Base-by-base conservation (phyloP, 176 grass and related monocot genomes). In the Guadua angustifolia region DNA sequence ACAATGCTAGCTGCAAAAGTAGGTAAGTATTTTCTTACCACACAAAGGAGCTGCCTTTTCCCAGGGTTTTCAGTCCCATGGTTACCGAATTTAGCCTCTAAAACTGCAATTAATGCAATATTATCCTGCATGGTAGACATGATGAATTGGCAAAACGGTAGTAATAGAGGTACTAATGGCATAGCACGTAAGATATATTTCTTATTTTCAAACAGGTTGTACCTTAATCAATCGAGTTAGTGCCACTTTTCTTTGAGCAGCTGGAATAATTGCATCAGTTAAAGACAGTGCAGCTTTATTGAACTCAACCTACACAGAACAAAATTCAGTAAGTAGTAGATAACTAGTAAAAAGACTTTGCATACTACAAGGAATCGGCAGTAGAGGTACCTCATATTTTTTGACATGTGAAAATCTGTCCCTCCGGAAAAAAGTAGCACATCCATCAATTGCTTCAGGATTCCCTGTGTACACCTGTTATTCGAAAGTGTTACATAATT, bases 251-350 rank as follows among this genome's bases (percentile, higher is more conserved):
- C 88, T 90, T 73, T 97, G 94, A 88, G 75, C 33, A 50, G 89
- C 21, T 88, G 85, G 81, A 64, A 97, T 97, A 66, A 88, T 90
- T 40, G 87, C 79, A 13, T 97, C 92, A 15, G 91, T 94, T 87
- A 97, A 85, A 74, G 94, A 97, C 79, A 94, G 87, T 80, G 92
- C 94, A 73, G 94, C 94, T 82, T 97, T 97, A 83, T 97, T 97
- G 33, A 97, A 97, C 76, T 97, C 94, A 51, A 97, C 91, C 94
- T 97, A 75, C 81, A 90, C 18, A 57, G 45, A 82, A 71, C 26
- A 64, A 70, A 85, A 63, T 49, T 25, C 21, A 75, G 70, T 22
- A 84, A 79, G 51, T 64, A 63, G 80, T 73, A 82, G 16, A 69
- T 67, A 24, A 43, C 19, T 59, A 71, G 19, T 74, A 61, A 61